Evolutionary conservation across 345 rosid genomes (phyloP), one percentile per base, ranked within the genome.

Genomic region (Fremontodendron californicum): DNA sequence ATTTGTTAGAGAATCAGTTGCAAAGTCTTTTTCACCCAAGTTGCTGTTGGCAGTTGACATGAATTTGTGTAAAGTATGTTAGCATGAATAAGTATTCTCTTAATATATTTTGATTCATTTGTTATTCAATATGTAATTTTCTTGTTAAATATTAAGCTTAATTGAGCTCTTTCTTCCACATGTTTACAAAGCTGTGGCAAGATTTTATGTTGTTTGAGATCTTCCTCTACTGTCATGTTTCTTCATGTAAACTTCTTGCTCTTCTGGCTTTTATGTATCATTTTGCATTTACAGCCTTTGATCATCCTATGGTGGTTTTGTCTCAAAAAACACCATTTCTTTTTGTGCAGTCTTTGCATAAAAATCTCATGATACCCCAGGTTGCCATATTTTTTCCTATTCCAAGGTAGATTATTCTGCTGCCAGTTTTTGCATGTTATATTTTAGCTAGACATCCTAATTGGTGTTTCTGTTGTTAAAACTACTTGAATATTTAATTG

Each of bases 131-230:
- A 2, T 37, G 9, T 29, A 33, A 33, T 33, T 2, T 27, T 62
- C 29, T 31, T 62, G n/a, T 15, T 64, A 9, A 39, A 39, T 18
- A 6, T 27, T 60, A 60, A 60, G 25, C 43, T 64, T 64, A 18
- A 13, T 37, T 9, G 15, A 19, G 27, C 27, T 37, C 16, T 37
- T 4, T 39, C 40, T 65, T 65, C 25, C 13, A 39, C 9, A 33
- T 51, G 23, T 33, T 51, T 29, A 29, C 29, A 13, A 49, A 49
- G 61, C 16, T 71, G 40, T 49, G 29, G 29, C 39, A 55, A 18
- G 45, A 71, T 49, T 71, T 71, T 51, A 3, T 49, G 21, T 25
- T 37, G 48, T 73, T 73, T 51, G 35, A 19, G 62, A 52, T 73
- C 64, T 39, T 52, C 39, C 66, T 29, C 2, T 9, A 31, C 65